phyloP scores from a whole-genome alignment of 768 basidiomycete species.

The Lactarius vividus region DNA sequence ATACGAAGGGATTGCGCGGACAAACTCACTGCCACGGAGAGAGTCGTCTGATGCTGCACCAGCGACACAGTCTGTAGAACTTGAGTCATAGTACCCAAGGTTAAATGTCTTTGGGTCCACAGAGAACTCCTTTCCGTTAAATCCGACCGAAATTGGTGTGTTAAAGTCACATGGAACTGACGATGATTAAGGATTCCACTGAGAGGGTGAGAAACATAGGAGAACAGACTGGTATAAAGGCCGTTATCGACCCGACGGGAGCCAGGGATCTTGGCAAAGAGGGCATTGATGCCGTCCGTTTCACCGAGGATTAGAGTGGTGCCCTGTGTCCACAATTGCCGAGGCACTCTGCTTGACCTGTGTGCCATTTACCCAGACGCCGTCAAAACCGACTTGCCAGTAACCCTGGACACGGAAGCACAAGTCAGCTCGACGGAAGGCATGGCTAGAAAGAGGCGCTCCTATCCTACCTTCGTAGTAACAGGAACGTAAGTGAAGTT shows the following conservation, averaged over 20 bases:
- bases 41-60: slow-evolving; percentile 19
- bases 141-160: slow-evolving; percentile 32
- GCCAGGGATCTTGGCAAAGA: slow-evolving; percentile 24
- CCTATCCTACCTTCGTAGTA: background rate
- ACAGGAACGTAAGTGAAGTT: slow-evolving; percentile 15
- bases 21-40: slow-evolving; percentile 1
- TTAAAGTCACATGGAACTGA: slow-evolving; percentile 28
- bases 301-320: slow-evolving; percentile 29
- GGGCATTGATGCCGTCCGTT: slow-evolving; percentile 5
- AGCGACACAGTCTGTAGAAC: slow-evolving; percentile 25
- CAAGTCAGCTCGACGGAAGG: background rate
- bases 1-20: background rate
- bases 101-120: slow-evolving; percentile 33
- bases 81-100: slow-evolving; percentile 31
- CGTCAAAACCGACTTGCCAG: slow-evolving; percentile 28
- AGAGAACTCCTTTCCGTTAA: slow-evolving; percentile 33
- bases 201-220: background rate
- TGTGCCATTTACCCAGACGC: slow-evolving; percentile 13
- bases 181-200: background rate
- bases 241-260: slow-evolving; percentile 1
- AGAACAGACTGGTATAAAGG: slow-evolving; percentile 2
- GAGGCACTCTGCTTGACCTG: background rate
- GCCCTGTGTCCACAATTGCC: slow-evolving; percentile 30
- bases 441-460: background rate
- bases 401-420: slow-evolving; percentile 14